Conservation (phyloP, 2,329 filamentous ascomycete species). For the Claviceps humidiphila region DNA sequence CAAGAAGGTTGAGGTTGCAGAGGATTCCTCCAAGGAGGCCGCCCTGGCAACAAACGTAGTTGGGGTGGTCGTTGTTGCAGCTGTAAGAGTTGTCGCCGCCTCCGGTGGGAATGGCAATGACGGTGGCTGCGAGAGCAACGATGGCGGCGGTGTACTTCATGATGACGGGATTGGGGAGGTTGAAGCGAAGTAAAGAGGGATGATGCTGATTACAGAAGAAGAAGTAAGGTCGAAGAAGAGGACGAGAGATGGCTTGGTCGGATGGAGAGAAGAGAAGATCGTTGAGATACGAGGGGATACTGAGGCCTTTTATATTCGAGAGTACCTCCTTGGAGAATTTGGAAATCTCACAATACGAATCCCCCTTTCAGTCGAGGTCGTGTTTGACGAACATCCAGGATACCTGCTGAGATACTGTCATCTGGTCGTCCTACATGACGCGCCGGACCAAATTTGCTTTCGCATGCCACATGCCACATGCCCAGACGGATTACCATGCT, state of each 20-base stretch:
- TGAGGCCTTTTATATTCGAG: constrained; percentile 1
- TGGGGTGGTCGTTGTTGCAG: constrained; percentile 1
- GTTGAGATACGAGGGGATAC: not conserved
- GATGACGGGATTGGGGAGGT: not conserved
- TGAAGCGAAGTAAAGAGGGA: not conserved
- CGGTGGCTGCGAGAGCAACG: constrained; percentile 3
- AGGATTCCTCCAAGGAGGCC: not conserved
- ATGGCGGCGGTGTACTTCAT: constrained; percentile 5
- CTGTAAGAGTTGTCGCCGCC: not conserved
- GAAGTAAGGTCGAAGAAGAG: not conserved
- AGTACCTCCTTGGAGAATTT: too few relatives aligned
- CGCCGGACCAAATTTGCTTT: too few relatives aligned
- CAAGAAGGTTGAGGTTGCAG: not conserved
- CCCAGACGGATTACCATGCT: not conserved
- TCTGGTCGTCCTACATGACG: too few relatives aligned
- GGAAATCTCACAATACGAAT: not conserved
- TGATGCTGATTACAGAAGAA: not conserved
- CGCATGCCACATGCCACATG: too few relatives aligned
- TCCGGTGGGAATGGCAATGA: not conserved
- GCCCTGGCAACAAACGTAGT: constrained; percentile 1
- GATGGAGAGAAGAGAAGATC: not conserved
- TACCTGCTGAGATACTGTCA: too few relatives aligned
- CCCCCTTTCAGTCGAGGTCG: too few relatives aligned
- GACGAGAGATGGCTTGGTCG: not conserved
- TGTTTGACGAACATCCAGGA: too few relatives aligned